Percentiles rank a stretch among this genome's conserved stretches.
Conservation (phyloP, 1,284 basidiomycete species). For the Pseudomicrostroma phylloplanum region DNA sequence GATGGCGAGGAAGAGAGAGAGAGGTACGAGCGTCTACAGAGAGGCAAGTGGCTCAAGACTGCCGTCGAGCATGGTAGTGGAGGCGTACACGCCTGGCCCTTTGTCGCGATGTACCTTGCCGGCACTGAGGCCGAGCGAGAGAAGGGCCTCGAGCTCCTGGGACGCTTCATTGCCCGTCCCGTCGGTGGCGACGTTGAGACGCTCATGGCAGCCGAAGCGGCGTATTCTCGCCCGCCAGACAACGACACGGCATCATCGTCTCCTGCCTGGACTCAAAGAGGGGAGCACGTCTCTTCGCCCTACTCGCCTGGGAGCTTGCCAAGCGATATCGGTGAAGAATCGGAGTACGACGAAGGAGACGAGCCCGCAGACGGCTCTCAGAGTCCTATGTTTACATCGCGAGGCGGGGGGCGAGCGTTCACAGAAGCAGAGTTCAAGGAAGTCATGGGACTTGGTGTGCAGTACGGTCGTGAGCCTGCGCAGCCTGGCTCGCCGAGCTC, state of each 20-base stretch:
- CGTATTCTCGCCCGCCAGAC: background rate
- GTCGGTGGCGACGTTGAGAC: background rate
- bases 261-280: background rate
- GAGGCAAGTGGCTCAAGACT: background rate
- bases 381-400: background rate
- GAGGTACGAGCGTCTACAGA: background rate
- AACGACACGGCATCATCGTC: background rate
- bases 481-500: background rate
- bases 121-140: conserved; percentile 38
- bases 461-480: background rate
- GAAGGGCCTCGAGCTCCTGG: conserved; percentile 40
- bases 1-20: background rate
- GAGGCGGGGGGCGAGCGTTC: background rate
- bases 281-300: background rate
- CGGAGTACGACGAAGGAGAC: conserved; percentile 2
- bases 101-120: conserved; percentile 46
- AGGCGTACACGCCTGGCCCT: conserved; percentile 49
- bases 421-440: background rate
- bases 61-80: conserved; percentile 38
- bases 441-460: background rate
- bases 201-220: background rate
- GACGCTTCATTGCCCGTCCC: conserved; percentile 28
- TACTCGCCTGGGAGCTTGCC: background rate
- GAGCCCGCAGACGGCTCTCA: background rate
- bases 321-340: background rate